These are phyloP conservation scores for Ophiocordyceps camponoti-rufipedis DNA, from an alignment of 2,329 filamentous ascomycete species.

Conservation along the genomic window DNA sequence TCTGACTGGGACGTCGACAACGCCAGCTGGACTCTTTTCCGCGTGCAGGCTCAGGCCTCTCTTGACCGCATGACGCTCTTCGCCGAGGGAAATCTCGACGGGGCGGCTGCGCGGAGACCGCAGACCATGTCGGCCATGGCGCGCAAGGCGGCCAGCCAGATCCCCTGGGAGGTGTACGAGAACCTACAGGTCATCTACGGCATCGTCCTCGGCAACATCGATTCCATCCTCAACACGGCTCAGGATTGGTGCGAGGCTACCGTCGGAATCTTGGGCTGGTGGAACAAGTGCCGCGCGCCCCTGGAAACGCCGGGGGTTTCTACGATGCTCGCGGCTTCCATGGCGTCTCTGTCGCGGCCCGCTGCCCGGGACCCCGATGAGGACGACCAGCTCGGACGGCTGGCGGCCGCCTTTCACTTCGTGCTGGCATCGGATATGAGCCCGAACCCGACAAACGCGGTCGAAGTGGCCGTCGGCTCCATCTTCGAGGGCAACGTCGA, in stretches of 20 bases:
- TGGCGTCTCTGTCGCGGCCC: not conserved
- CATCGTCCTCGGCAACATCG: constrained; percentile 57
- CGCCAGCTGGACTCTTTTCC: constrained; percentile 69
- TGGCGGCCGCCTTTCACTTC: constrained; percentile 53
- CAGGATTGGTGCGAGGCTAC: constrained; percentile 89
- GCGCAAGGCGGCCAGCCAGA: constrained; percentile 64
- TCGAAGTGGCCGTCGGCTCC: constrained; percentile 69
- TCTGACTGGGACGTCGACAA: constrained; percentile 71
- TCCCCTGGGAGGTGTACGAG: constrained; percentile 83
- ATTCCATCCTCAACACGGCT: constrained; percentile 57
- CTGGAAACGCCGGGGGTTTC: constrained; percentile 17
- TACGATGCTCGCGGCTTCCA: not conserved
- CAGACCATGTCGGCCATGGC: constrained; percentile 44
- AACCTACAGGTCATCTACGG: constrained; percentile 66
- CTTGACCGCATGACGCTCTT: constrained; percentile 57
- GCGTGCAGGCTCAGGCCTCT: constrained; percentile 52
- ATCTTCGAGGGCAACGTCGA: constrained; percentile 70
- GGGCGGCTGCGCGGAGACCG: constrained; percentile 20
- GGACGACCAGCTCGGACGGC: constrained; percentile 52
- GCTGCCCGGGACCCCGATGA: not conserved
- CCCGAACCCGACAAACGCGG: constrained; percentile 54
- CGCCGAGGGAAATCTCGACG: constrained; percentile 44
- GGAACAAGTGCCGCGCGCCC: constrained; percentile 55
- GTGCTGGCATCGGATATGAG: constrained; percentile 53
- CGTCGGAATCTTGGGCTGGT: constrained; percentile 73